A percentile compares a stretch with the other conserved stretches of the same genome.
Evolutionary conservation across 2,329 filamentous ascomycete species (phyloP).

Genomic region (Simplicillium sp.): DNA sequence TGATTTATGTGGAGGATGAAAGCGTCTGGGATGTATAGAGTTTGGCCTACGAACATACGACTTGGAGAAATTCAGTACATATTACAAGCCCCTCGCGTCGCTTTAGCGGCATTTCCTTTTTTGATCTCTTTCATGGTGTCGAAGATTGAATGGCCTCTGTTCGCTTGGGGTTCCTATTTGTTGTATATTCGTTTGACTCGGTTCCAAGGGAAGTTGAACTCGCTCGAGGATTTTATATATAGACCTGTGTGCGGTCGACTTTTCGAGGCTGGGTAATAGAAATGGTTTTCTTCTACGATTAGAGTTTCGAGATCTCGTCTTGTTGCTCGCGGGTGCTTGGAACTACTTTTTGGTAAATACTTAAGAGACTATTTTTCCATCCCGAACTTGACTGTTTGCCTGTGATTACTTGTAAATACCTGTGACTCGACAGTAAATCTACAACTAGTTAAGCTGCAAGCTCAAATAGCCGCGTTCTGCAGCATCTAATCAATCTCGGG

Average conservation of each 20-base stretch:
- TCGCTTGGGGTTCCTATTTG: not conserved
- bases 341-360: too few species aligned
- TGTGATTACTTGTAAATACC: slow-evolving; percentile 2
- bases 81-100: too few species aligned
- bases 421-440: slow-evolving; percentile 4
- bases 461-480: slow-evolving; percentile 1
- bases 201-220: slow-evolving; percentile 1
- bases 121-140: too few species aligned
- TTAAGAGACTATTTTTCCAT: too few species aligned
- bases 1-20: slow-evolving; percentile 16
- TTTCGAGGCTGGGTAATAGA: slow-evolving; percentile 3
- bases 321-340: too few species aligned
- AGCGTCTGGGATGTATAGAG: slow-evolving; percentile 24
- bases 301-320: not conserved
- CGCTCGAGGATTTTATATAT: not conserved
- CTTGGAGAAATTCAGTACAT: slow-evolving; percentile 9
- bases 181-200: slow-evolving; percentile 8
- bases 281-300: slow-evolving; percentile 6
- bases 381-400: slow-evolving; percentile 1
- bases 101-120: too few species aligned
- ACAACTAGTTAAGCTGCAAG: slow-evolving; percentile 5
- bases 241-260: slow-evolving; percentile 4
- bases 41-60: slow-evolving; percentile 26
- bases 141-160: too few species aligned
- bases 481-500: not conserved